Base-by-base conservation (phyloP, 805 yeast genomes). In the Suhomyces sp. region DNA sequence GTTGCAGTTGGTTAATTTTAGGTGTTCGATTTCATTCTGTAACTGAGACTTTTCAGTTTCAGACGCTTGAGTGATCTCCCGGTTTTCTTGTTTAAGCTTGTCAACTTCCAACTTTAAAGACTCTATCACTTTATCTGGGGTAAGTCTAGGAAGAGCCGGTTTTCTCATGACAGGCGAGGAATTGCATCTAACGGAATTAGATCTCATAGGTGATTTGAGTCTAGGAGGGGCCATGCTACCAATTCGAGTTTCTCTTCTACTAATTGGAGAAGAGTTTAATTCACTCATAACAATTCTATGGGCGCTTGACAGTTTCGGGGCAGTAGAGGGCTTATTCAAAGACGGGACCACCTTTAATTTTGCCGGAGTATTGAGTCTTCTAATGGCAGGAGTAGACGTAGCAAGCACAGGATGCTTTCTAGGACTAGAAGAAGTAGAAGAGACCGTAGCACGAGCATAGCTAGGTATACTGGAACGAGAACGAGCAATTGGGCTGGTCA, bases 391-490 rank as follows among this genome's bases (percentile, higher is more conserved):
- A 17, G 46, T 41, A 15, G 50, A 41, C 6, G 50, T 40, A 3
- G 50, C 45, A 45, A 47, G 24, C 36, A 46, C 46, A 13, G 38
- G 19, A 22, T 19, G 29, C 17, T 52, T 36, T 33, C 44, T 41
- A 10, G 66, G 64, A 33, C 56, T 54, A 2, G 73, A 72, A 3
- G 71, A 54, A 5, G 57, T 53, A 2, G 73, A 72, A 3, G 71
- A 53, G 4, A 56, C 52, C 0, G 76, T 71, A 5, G 76, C 73
- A 49, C 62, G 62, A 8, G 75, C 72, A 47, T 72, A 72, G 40
- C 49, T 45, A n/a, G 54, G 57, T n/a, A 35, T 44, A 19, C 42
- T 4, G 38, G 33, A 13, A 17, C 10, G 6, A 26, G 29, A 51
- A 9, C 15, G 44, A 19, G 42, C 12, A 24, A 26, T 15, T 8